phyloP scores from a whole-genome alignment of 78 protist species.

The Dictyostelium discoideum region dicty_2.7 NC_007089.4:688001-688500 shows the following conservation, averaged over 20 bases:
- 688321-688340: not conserved
- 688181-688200: not conserved
- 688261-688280: not conserved
- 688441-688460: not conserved
- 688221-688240: slow-evolving; percentile 10
- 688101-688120: slow-evolving; percentile 4
- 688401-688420: not conserved
- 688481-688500: not conserved
- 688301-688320: not conserved
- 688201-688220: not conserved
- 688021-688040: not conserved
- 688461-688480: not conserved
- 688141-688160: slow-evolving; percentile 1
- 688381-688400: not conserved
- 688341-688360: not conserved
- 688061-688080: not conserved
- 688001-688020: not conserved
- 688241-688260: not conserved
- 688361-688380: not conserved
- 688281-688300: slow-evolving; percentile 5
- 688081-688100: not conserved
- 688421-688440: not conserved
- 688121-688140: not conserved
- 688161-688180: slow-evolving; percentile 14
- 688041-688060: not conserved